Conservation (phyloP, 1,284 basidiomycete species). For the Sanghuangporus sanghuang region DNA sequence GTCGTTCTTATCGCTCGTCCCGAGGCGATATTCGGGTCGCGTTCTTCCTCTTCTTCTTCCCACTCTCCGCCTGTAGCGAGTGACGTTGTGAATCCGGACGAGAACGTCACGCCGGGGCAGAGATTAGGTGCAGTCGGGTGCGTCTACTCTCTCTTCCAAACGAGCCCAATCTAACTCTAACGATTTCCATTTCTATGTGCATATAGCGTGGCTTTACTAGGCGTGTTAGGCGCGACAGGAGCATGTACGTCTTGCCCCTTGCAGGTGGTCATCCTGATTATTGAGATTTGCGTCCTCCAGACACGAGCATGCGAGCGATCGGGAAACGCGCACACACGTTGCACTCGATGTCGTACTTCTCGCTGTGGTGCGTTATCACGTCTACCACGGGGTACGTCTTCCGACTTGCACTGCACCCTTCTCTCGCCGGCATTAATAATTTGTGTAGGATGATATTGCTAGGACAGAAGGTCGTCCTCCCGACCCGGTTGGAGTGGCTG, state of each 20-base stretch:
- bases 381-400: slow-evolving; percentile 43
- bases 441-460: slow-evolving; percentile 20
- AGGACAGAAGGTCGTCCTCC: slow-evolving; percentile 21
- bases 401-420: no score
- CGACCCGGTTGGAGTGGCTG: slow-evolving; percentile 29
- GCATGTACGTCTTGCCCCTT: slow-evolving; percentile 43
- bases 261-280: neutral
- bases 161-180: neutral
- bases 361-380: slow-evolving; percentile 54
- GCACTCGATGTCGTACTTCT: slow-evolving; percentile 69
- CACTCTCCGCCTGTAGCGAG: no score
- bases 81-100: slow-evolving; percentile 19
- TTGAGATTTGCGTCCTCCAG: slow-evolving; percentile 29
- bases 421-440: slow-evolving; percentile 9
- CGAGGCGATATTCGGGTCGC: slow-evolving; percentile 38
- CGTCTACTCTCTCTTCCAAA: neutral
- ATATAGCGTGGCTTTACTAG: slow-evolving; percentile 46
- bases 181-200: neutral
- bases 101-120: slow-evolving; percentile 35
- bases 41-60: slow-evolving; percentile 12
- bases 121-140: slow-evolving; percentile 50
- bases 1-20: slow-evolving; percentile 61
- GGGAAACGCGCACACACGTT: slow-evolving; percentile 70
- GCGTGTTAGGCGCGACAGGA: slow-evolving; percentile 56
- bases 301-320: slow-evolving; percentile 63